phyloP scores from a whole-genome alignment of 495 filamentous ascomycete genomes.

The Neurospora cerealis region DNA sequence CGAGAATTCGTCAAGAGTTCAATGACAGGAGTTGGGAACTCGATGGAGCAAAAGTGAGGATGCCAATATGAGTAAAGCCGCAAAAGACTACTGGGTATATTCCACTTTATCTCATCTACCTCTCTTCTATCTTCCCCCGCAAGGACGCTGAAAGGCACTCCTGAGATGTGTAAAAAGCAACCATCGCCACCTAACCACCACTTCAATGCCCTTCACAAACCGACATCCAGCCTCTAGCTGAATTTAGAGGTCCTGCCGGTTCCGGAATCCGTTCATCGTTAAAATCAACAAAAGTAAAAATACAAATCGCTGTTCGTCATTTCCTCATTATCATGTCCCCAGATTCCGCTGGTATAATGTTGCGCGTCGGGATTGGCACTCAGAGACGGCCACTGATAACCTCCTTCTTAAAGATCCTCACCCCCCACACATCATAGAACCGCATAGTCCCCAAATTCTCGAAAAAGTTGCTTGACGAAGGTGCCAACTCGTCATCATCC shows the following conservation, averaged over 20 bases:
- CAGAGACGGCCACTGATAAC: conserved; percentile 28
- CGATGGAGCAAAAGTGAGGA: too few relatives aligned
- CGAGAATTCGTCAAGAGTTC: too few relatives aligned
- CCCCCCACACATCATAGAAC: conserved; percentile 37
- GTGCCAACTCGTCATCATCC: conserved; percentile 12
- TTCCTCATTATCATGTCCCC: background rate
- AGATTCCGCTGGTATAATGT: background rate
- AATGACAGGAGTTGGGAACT: too few relatives aligned
- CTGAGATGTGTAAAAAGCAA: background rate
- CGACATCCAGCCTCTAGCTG: background rate
- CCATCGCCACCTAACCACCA: background rate
- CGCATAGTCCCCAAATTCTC: conserved; percentile 28
- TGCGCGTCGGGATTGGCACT: background rate
- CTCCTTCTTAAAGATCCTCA: conserved; percentile 44
- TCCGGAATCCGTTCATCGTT: background rate
- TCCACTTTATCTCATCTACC: background rate
- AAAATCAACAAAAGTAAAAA: background rate
- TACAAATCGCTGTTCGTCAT: background rate
- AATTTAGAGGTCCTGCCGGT: background rate
- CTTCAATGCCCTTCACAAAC: background rate
- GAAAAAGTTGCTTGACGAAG: conserved; percentile 9
- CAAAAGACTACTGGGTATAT: background rate
- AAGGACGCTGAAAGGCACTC: background rate
- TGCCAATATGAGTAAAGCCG: background rate
- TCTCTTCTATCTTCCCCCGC: background rate